phyloP scores from a whole-genome alignment of 2,329 filamentous ascomycete species.

The Aplosporella prunicola region DNA sequence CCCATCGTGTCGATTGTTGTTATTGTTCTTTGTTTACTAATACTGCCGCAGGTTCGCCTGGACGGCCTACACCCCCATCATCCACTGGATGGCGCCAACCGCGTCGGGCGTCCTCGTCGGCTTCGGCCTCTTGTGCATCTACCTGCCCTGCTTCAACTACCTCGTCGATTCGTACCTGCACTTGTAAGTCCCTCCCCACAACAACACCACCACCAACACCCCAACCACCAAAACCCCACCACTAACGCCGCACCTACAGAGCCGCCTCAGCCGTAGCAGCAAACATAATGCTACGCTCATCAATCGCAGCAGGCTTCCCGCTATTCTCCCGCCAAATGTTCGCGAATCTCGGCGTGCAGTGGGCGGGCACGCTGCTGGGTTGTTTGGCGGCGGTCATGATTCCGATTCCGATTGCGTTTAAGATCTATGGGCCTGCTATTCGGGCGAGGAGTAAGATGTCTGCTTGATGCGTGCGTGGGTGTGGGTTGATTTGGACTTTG shows the following conservation, averaged over 20 bases:
- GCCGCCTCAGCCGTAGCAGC: constrained; percentile 72
- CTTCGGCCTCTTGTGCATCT: constrained; percentile 75
- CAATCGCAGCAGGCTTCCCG: constrained; percentile 69
- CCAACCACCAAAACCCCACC: no score
- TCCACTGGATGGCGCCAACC: constrained; percentile 76
- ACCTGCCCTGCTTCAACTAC: constrained; percentile 71
- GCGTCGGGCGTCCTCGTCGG: constrained; percentile 73
- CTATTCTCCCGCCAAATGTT: constrained; percentile 69
- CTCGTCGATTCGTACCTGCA: constrained; percentile 70
- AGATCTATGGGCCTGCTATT: constrained; percentile 50
- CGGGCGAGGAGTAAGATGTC: constrained; percentile 45
- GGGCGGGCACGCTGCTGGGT: constrained; percentile 68
- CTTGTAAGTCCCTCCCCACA: no score
- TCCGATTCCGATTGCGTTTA: constrained; percentile 74
- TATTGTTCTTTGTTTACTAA: no score
- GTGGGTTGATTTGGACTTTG: no score
- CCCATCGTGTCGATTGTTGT: no score
- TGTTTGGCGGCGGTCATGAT: constrained; percentile 64
- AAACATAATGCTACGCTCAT: constrained; percentile 63
- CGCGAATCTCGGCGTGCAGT: constrained; percentile 57
- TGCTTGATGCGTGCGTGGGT: no score
- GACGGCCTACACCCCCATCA: constrained; percentile 56
- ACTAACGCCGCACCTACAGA: no score
- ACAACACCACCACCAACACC: no score
- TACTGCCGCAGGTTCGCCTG: constrained; percentile 12